Conservation (phyloP, 352 stramenopile species). For the Saprolegnia parasitica region DNA sequence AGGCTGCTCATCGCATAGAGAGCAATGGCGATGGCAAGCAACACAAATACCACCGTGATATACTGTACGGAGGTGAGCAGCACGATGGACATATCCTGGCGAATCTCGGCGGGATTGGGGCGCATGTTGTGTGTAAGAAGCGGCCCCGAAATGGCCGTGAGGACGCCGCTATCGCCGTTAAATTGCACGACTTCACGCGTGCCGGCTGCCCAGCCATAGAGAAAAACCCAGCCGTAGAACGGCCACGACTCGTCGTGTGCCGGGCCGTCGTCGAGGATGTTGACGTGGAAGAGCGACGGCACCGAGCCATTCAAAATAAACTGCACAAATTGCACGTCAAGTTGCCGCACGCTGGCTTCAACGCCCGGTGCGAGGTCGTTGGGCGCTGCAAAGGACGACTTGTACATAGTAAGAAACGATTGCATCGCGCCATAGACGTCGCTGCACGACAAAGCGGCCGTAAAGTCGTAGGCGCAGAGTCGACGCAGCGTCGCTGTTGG, state of each 20-base stretch:
- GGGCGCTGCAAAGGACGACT: not conserved
- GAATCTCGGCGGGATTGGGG: slow-evolving; percentile 19
- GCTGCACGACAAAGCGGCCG: no score
- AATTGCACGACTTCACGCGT: slow-evolving; percentile 21
- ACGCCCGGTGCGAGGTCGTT: not conserved
- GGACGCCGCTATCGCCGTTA: slow-evolving; percentile 9
- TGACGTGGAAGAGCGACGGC: not conserved
- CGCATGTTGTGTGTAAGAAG: not conserved
- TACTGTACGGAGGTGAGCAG: not conserved
- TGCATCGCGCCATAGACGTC: no score
- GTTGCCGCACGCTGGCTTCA: not conserved
- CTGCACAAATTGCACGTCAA: slow-evolving; percentile 12
- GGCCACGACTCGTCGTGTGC: not conserved
- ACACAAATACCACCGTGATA: not conserved
- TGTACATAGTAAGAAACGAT: no score
- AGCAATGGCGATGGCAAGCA: not conserved
- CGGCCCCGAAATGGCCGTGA: slow-evolving; percentile 12
- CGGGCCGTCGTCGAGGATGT: slow-evolving; percentile 9
- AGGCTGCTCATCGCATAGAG: not conserved
- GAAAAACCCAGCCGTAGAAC: slow-evolving; percentile 13
- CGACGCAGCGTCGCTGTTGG: no score
- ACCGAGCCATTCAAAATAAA: slow-evolving; percentile 12
- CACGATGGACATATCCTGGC: not conserved
- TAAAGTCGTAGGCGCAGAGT: no score
- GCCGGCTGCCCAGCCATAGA: slow-evolving; percentile 16